These are phyloP conservation scores for Antitrichia curtipendula DNA, from an alignment of 225 moss, liverwort and hornwort genomes.

Conservation along the genomic window DNA sequence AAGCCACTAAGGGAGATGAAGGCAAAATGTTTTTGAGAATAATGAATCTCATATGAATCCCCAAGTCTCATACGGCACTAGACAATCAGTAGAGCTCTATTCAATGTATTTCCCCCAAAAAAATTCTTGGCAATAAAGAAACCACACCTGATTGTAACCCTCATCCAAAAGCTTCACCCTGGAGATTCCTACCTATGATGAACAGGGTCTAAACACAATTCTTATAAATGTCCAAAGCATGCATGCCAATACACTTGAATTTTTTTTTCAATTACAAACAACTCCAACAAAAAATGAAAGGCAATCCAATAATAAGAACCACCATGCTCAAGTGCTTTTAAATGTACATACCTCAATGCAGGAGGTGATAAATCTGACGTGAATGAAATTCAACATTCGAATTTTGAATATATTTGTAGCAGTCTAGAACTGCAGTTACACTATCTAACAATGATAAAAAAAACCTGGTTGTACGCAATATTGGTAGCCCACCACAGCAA, in stretches of 20 bases:
- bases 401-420: neutral
- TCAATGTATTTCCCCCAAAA: too few relatives aligned
- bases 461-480: neutral
- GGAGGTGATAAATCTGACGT: neutral
- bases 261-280: neutral
- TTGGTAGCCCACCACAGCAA: neutral
- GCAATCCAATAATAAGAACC: neutral
- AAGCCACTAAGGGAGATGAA: neutral
- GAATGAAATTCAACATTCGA: neutral
- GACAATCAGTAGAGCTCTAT: too few relatives aligned
- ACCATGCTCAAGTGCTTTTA: neutral
- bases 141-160: too few relatives aligned
- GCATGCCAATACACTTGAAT: neutral
- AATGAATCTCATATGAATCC: neutral
- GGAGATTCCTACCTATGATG: too few relatives aligned
- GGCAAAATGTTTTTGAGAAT: neutral
- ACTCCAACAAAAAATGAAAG: too few relatives aligned
- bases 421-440: neutral
- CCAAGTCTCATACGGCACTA: too few relatives aligned
- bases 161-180: too few relatives aligned
- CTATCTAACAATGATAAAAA: neutral
- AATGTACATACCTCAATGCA: neutral
- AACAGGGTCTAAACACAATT: too few relatives aligned
- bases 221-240: neutral
- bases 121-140: too few relatives aligned